phyloP scores from a whole-genome alignment of 176 grass and related monocot species.

The Ensete ventricosum region DNA sequence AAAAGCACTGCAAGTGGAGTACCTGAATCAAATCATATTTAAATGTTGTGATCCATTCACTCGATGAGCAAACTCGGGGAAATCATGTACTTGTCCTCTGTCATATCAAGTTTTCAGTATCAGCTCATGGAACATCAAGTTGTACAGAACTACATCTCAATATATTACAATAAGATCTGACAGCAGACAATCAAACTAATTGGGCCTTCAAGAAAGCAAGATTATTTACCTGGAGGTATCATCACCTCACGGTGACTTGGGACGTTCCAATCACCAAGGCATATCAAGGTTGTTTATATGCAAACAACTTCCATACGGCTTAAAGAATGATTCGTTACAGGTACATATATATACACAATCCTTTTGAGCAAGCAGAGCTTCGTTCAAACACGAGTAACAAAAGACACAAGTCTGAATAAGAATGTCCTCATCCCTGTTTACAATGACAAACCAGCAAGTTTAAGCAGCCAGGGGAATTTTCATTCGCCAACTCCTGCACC shows the following conservation, averaged over 20 bases:
- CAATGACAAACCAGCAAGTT: neutral
- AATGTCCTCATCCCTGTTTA: neutral
- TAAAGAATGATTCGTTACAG: conserved; percentile 2
- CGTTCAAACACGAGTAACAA: neutral
- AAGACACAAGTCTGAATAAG: neutral
- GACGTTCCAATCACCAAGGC: no score
- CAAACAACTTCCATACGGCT: neutral
- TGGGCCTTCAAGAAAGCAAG: neutral
- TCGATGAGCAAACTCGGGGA: no score
- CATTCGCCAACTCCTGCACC: neutral
- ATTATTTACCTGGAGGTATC: neutral
- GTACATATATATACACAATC: neutral
- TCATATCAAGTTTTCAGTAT: no score
- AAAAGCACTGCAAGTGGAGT: no score
- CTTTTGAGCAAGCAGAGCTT: neutral
- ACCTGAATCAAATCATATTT: no score
- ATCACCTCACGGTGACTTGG: neutral
- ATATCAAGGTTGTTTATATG: neutral
- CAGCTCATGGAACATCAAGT: no score
- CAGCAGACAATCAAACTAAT: neutral
- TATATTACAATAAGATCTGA: no score
- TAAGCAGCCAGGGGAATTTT: neutral
- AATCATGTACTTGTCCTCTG: no score
- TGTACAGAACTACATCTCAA: no score
- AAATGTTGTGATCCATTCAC: no score